Evolutionary conservation across 2,329 filamentous ascomycete species (phyloP).

Genomic region (Colletotrichum sp.): DNA sequence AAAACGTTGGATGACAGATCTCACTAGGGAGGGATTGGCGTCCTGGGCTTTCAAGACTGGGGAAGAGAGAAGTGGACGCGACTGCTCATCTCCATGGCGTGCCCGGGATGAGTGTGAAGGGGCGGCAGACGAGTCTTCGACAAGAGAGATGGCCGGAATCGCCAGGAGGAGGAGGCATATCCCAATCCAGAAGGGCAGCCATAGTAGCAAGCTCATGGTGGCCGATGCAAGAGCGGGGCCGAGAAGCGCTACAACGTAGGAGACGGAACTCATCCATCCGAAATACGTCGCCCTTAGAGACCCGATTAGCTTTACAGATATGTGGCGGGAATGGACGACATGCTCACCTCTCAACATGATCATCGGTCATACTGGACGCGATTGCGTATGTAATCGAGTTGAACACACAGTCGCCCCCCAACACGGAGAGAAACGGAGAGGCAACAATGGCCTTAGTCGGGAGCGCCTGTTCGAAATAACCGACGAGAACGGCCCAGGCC

Average conservation of each 20-base stretch:
- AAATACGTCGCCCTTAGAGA: slow-evolving; percentile 50
- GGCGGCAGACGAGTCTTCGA: background rate
- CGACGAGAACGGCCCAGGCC: slow-evolving; percentile 43
- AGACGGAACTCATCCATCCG: slow-evolving; percentile 54
- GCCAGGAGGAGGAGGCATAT: slow-evolving; percentile 38
- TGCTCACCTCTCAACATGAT: slow-evolving; percentile 37
- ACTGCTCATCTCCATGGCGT: slow-evolving; percentile 32
- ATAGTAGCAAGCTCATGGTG: slow-evolving; percentile 47
- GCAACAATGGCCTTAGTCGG: slow-evolving; percentile 43
- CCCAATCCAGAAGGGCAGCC: slow-evolving; percentile 48
- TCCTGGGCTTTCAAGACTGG: slow-evolving; percentile 41
- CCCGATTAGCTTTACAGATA: background rate
- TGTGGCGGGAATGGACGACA: slow-evolving; percentile 12
- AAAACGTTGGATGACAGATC: slow-evolving; percentile 23
- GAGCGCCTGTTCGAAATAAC: slow-evolving; percentile 39
- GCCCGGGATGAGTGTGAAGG: background rate
- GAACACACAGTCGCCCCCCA: slow-evolving; percentile 56
- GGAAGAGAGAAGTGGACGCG: slow-evolving; percentile 42
- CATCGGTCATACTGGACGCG: slow-evolving; percentile 47
- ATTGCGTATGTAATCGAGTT: slow-evolving; percentile 54
- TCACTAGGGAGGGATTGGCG: background rate
- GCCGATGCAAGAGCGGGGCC: slow-evolving; percentile 51
- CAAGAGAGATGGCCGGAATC: slow-evolving; percentile 30
- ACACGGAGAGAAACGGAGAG: slow-evolving; percentile 46
- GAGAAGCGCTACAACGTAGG: slow-evolving; percentile 50